Conservation (phyloP, 2,329 filamentous ascomycete genomes). For the Xylariales sp. region DNA sequence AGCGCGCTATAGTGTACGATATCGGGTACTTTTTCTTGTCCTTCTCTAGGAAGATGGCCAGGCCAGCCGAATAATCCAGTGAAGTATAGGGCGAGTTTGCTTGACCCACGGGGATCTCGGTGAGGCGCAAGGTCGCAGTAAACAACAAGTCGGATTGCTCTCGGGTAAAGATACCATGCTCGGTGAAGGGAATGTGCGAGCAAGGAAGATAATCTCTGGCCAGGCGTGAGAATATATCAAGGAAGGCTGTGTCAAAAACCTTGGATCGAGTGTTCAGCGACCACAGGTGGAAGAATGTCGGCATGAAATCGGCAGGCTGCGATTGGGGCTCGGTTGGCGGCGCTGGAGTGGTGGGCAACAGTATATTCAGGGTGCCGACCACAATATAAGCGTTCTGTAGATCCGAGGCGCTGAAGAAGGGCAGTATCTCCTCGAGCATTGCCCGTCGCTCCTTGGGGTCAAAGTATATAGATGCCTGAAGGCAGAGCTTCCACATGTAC, state of each 20-base stretch:
- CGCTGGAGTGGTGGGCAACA: conserved; percentile 80
- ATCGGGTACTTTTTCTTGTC: conserved; percentile 91
- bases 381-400: conserved; percentile 90
- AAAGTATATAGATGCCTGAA: conserved; percentile 88
- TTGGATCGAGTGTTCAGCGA: conserved; percentile 88
- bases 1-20: conserved; percentile 86
- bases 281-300: conserved; percentile 96
- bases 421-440: conserved; percentile 76
- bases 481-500: conserved; percentile 79
- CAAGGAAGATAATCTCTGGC: conserved; percentile 78
- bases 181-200: conserved; percentile 71
- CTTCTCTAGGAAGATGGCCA: conserved; percentile 83
- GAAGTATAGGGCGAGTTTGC: conserved; percentile 87
- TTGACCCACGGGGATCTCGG: conserved; percentile 95
- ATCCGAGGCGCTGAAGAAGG: conserved; percentile 90
- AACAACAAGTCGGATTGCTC: conserved; percentile 93
- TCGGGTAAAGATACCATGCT: conserved; percentile 86
- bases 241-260: conserved; percentile 77
- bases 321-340: conserved; percentile 68
- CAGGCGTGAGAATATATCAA: conserved; percentile 85
- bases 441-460: conserved; percentile 80
- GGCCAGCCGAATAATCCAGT: conserved; percentile 77
- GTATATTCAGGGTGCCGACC: conserved; percentile 77
- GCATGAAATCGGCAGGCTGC: conserved; percentile 84
- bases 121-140: conserved; percentile 80